Percentiles rank a stretch among this genome's conserved stretches.
phyloP scores from a whole-genome alignment of 2,329 filamentous ascomycete genomes.

The Podosphaera xanthii region DNA sequence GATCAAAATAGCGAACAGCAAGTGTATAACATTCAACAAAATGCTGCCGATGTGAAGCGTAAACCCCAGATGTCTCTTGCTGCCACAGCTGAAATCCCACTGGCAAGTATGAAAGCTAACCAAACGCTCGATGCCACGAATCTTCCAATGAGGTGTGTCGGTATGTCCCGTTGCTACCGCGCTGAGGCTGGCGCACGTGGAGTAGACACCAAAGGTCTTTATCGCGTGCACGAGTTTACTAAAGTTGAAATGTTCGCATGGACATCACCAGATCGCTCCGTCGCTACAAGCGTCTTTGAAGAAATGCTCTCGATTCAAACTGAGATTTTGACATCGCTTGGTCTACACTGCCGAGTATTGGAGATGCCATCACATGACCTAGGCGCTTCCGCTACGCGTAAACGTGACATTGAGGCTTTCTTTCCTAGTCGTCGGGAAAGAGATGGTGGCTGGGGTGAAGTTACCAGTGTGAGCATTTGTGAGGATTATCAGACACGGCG shows the following conservation, averaged over 20 bases:
- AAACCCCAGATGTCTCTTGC: slow-evolving; percentile 55
- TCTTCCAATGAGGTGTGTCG: slow-evolving; percentile 60
- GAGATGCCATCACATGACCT: slow-evolving; percentile 84
- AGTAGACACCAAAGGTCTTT: slow-evolving; percentile 78
- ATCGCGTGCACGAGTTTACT: slow-evolving; percentile 94
- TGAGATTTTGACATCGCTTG: slow-evolving; percentile 55
- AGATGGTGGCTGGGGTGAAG: slow-evolving; percentile 69
- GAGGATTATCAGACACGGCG: slow-evolving; percentile 84
- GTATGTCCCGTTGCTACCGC: slow-evolving; percentile 77
- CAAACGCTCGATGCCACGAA: slow-evolving; percentile 38
- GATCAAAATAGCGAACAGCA: slow-evolving; percentile 83
- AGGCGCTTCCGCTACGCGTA: slow-evolving; percentile 67
- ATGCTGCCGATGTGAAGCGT: slow-evolving; percentile 33
- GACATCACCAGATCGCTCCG: slow-evolving; percentile 35
- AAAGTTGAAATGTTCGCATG: slow-evolving; percentile 97
- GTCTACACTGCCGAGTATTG: slow-evolving; percentile 66
- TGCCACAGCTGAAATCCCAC: slow-evolving; percentile 82
- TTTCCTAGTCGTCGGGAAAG: slow-evolving; percentile 57
- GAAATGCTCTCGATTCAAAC: slow-evolving; percentile 77
- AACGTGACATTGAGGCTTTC: slow-evolving; percentile 82
- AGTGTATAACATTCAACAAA: slow-evolving; percentile 58
- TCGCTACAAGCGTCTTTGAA: slow-evolving; percentile 40
- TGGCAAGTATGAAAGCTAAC: slow-evolving; percentile 75
- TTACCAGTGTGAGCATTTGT: slow-evolving; percentile 76
- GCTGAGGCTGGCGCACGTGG: slow-evolving; percentile 84